phyloP scores from a whole-genome alignment of 2,329 filamentous ascomycete species.

The Aphanoascus verrucosus region DNA sequence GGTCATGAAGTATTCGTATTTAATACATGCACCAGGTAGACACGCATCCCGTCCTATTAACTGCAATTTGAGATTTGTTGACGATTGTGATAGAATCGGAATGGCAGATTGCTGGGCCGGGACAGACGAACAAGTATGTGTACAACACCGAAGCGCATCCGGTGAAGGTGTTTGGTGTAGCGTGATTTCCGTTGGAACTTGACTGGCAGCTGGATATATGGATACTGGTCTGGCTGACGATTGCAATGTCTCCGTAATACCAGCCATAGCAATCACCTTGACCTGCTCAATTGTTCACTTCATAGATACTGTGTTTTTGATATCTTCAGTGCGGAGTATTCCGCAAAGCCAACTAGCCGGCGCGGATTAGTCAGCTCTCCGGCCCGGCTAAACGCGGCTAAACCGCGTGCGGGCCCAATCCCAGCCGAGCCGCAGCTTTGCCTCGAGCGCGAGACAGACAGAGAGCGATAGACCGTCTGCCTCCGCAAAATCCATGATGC shows the following conservation, averaged over 20 bases:
- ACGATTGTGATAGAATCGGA: conserved; percentile 40
- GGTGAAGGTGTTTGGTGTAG: conserved; percentile 32
- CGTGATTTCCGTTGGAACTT: background rate
- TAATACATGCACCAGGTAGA: conserved; percentile 47
- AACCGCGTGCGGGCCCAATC: background rate
- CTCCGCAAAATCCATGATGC: conserved; percentile 1
- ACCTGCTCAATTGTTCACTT: too few species aligned
- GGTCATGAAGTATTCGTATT: conserved; percentile 72
- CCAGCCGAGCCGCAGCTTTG: background rate
- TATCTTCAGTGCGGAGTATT: background rate
- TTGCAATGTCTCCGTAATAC: too few species aligned
- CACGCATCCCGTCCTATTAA: background rate
- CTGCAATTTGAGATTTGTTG: background rate
- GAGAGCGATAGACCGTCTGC: background rate
- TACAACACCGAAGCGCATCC: conserved; percentile 59
- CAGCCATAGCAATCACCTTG: background rate
- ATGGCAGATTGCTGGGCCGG: conserved; percentile 46
- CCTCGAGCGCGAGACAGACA: background rate
- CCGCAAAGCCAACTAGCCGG: conserved; percentile 10
- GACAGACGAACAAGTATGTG: conserved; percentile 44
- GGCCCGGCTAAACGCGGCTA: conserved; percentile 7
- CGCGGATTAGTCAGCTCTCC: background rate
- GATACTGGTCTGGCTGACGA: too few species aligned
- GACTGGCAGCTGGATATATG: background rate
- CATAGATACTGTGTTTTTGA: too few species aligned